phyloP scores from a whole-genome alignment of 2,329 filamentous ascomycete species.

The Calonectria pseudoturangicola region DNA sequence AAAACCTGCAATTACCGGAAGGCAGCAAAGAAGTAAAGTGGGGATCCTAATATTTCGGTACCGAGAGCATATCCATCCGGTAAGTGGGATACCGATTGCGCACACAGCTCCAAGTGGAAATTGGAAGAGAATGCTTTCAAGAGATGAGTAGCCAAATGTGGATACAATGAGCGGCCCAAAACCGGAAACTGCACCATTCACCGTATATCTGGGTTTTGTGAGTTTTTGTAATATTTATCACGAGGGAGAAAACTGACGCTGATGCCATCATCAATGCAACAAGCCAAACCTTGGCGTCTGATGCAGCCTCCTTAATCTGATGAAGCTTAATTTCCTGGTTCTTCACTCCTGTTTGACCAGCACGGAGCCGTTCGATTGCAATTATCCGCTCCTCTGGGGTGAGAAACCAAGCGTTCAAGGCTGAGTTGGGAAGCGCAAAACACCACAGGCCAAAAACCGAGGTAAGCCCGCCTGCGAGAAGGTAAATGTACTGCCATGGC shows the following conservation, averaged over 20 bases:
- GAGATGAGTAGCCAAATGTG: slow-evolving; percentile 2
- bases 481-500: slow-evolving; percentile 1
- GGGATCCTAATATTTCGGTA: background rate
- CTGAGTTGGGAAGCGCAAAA: slow-evolving; percentile 9
- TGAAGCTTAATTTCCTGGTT: background rate
- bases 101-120: slow-evolving; percentile 4
- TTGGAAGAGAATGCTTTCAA: slow-evolving; percentile 11
- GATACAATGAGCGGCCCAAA: background rate
- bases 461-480: background rate
- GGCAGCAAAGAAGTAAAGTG: background rate
- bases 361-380: background rate
- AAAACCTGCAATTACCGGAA: slow-evolving; percentile 2
- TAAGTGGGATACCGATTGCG: background rate
- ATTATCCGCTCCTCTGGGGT: background rate
- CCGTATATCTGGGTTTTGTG: background rate
- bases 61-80: background rate
- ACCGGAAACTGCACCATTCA: slow-evolving; percentile 2
- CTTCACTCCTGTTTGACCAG: slow-evolving; percentile 2
- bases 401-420: background rate
- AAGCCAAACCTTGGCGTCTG: slow-evolving; percentile 13
- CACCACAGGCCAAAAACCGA: slow-evolving; percentile 9
- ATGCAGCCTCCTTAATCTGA: background rate
- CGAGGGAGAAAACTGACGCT: background rate
- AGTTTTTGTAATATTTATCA: background rate
- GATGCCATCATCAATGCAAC: slow-evolving; percentile 13